These are phyloP conservation scores for Saccharomyces hybrid DNA, from an alignment of 1,139 yeast species.

Conservation along the genomic window DNA sequence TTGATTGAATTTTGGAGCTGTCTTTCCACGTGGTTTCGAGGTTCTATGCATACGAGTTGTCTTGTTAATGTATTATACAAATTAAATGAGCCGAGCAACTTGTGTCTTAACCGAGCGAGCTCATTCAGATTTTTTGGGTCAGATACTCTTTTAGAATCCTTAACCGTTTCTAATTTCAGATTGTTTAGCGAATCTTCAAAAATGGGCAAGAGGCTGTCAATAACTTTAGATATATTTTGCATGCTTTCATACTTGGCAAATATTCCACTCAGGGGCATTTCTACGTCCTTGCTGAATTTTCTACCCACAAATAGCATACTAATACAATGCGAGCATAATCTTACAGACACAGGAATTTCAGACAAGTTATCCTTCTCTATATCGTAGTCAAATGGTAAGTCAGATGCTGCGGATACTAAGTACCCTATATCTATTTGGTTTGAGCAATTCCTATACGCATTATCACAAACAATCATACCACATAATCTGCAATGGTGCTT, in stretches of 20 bases:
- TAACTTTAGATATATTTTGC: slow-evolving; percentile 32
- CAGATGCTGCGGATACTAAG: slow-evolving; percentile 26
- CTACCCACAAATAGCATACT: slow-evolving; percentile 50
- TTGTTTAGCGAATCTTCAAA: slow-evolving; percentile 35
- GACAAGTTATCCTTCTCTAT: slow-evolving; percentile 17
- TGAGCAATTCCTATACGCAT: slow-evolving; percentile 55
- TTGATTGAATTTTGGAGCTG: slow-evolving; percentile 42
- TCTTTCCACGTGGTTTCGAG: slow-evolving; percentile 34
- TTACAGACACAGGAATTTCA: slow-evolving; percentile 30
- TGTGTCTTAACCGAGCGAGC: slow-evolving; percentile 36
- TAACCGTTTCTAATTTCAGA: slow-evolving; percentile 29
- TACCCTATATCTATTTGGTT: slow-evolving; percentile 56
- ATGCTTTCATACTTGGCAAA: slow-evolving; percentile 33
- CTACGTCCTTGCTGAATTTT: slow-evolving; percentile 40
- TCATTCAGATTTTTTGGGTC: slow-evolving; percentile 31
- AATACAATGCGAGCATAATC: slow-evolving; percentile 69
- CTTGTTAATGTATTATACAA: slow-evolving; percentile 40
- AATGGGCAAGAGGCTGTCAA: slow-evolving; percentile 36
- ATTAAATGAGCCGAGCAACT: slow-evolving; percentile 39
- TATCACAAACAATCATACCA: slow-evolving; percentile 77
- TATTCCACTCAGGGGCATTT: slow-evolving; percentile 20
- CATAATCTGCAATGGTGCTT: slow-evolving; percentile 88
- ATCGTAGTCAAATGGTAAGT: slow-evolving; percentile 20
- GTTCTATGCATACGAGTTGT: slow-evolving; percentile 32
- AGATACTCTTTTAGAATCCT: slow-evolving; percentile 22